A percentile compares a stretch with the other conserved stretches of the same genome.
These are phyloP conservation scores for Sistotremastrum suecicum DNA, from an alignment of 768 basidiomycete genomes.

Conservation along the genomic window DNA sequence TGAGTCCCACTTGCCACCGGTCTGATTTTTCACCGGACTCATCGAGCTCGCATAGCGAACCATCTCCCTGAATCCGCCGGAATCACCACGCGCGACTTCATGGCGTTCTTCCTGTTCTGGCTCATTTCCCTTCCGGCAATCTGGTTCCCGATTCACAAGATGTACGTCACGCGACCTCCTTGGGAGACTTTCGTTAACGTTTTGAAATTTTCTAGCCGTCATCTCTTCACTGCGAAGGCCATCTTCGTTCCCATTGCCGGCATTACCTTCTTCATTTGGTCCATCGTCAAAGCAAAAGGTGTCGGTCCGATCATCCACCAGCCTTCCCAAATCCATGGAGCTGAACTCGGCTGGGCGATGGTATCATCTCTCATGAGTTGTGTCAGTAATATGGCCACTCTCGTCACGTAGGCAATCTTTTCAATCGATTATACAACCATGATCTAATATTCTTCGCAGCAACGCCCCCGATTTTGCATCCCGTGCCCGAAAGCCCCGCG, in stretches of 20 bases:
- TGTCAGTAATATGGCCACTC: slow-evolving; percentile 68
- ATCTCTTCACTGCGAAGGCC: slow-evolving; percentile 70
- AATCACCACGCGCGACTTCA: slow-evolving; percentile 58
- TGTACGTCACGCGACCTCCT: slow-evolving; percentile 28
- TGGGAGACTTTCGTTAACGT: slow-evolving; percentile 16
- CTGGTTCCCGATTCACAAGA: slow-evolving; percentile 73
- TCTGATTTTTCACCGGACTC: slow-evolving; percentile 2
- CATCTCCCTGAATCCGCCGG: slow-evolving; percentile 59
- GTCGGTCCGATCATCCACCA: slow-evolving; percentile 63
- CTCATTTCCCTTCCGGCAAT: slow-evolving; percentile 64
- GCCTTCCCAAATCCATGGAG: slow-evolving; percentile 47
- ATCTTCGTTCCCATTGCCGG: slow-evolving; percentile 58
- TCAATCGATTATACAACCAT: neutral
- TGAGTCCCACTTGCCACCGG: slow-evolving; percentile 19
- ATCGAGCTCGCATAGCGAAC: slow-evolving; percentile 35
- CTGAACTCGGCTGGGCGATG: slow-evolving; percentile 64
- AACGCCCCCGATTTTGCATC: slow-evolving; percentile 64
- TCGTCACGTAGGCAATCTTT: slow-evolving; percentile 37
- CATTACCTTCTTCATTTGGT: slow-evolving; percentile 64
- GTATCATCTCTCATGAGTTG: slow-evolving; percentile 59
- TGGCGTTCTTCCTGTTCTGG: slow-evolving; percentile 85
- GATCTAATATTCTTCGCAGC: slow-evolving; percentile 16
- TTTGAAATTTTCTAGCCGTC: slow-evolving; percentile 24
- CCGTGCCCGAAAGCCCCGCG: slow-evolving; percentile 34
- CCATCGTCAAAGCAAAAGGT: slow-evolving; percentile 62